Conservation (phyloP, 768 basidiomycete species). For the Xerocomellus chrysenteron region DNA sequence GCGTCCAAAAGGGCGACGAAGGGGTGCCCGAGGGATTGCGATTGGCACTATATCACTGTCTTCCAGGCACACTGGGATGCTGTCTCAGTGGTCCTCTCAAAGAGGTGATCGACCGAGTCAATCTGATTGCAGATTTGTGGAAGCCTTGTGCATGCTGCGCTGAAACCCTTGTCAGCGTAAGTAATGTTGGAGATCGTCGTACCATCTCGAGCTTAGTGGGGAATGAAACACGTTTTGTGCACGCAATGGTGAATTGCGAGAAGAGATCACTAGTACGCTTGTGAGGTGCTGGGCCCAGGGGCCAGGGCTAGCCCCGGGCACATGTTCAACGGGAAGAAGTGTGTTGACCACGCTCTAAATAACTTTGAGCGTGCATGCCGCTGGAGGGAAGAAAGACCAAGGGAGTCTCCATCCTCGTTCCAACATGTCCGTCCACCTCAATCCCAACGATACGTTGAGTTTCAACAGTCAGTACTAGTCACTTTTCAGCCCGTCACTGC, state of each 20-base stretch:
- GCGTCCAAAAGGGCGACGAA: too few species aligned
- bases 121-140: slow-evolving; percentile 28
- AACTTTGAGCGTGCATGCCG: slow-evolving; percentile 32
- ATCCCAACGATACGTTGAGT: slow-evolving; percentile 72
- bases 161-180: slow-evolving; percentile 15
- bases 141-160: slow-evolving; percentile 31
- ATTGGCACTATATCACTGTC: neutral
- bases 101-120: slow-evolving; percentile 27
- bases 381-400: slow-evolving; percentile 31
- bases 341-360: slow-evolving; percentile 32
- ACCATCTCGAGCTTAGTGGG: neutral
- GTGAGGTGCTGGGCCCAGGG: neutral
- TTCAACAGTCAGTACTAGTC: slow-evolving; percentile 64
- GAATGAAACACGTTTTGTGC: slow-evolving; percentile 9
- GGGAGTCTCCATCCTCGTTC: slow-evolving; percentile 24
- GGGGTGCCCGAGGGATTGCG: too few species aligned
- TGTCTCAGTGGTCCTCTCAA: slow-evolving; percentile 30
- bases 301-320: slow-evolving; percentile 2
- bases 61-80: slow-evolving; percentile 37
- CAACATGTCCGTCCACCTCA: slow-evolving; percentile 82
- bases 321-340: neutral
- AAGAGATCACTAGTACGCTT: neutral
- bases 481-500: slow-evolving; percentile 33
- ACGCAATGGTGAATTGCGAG: neutral
- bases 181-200: neutral